phyloP scores from a whole-genome alignment of 140 eudicot species.

The Flaveria floridana region DNA sequence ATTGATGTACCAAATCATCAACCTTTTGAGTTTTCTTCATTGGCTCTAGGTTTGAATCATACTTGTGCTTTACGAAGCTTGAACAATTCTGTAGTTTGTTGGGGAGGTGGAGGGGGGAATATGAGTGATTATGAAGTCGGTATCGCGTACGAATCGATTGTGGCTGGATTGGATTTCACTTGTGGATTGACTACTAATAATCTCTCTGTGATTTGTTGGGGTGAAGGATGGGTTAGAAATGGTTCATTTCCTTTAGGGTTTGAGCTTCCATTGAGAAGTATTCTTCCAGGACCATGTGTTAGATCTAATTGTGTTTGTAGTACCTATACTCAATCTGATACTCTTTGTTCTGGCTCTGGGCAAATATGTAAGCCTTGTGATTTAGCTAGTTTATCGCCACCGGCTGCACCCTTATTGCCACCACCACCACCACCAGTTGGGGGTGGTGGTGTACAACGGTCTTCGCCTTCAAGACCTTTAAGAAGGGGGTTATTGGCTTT shows the following conservation, averaged over 20 bases:
- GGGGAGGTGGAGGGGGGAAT: conserved; percentile 79
- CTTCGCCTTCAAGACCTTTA: conserved; percentile 39
- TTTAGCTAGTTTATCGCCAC: conserved; percentile 28
- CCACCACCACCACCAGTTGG: conserved; percentile 18
- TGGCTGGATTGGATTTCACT: conserved; percentile 74
- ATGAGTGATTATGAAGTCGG: conserved; percentile 38
- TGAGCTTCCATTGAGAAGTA: conserved; percentile 52
- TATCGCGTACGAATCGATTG: conserved; percentile 61
- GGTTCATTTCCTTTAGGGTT: conserved; percentile 37
- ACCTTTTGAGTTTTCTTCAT: conserved; percentile 42
- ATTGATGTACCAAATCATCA: conserved; percentile 48
- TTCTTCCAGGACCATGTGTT: conserved; percentile 93
- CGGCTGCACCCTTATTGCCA: conserved; percentile 31
- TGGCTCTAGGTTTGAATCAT: conserved; percentile 65
- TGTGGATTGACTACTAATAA: conserved; percentile 75
- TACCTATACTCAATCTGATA: conserved; percentile 60
- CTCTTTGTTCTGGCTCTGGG: conserved; percentile 76
- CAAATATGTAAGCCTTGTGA: conserved; percentile 73
- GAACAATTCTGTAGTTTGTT: conserved; percentile 63
- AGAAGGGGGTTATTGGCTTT: conserved; percentile 69
- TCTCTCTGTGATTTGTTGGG: conserved; percentile 88
- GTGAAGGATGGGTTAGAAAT: conserved; percentile 72
- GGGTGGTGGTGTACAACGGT: conserved; percentile 15
- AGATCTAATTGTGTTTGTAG: conserved; percentile 58
- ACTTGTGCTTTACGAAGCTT: conserved; percentile 58